Base-by-base conservation (phyloP, 805 yeast species). In the Ascoidea asiatica region DNA sequence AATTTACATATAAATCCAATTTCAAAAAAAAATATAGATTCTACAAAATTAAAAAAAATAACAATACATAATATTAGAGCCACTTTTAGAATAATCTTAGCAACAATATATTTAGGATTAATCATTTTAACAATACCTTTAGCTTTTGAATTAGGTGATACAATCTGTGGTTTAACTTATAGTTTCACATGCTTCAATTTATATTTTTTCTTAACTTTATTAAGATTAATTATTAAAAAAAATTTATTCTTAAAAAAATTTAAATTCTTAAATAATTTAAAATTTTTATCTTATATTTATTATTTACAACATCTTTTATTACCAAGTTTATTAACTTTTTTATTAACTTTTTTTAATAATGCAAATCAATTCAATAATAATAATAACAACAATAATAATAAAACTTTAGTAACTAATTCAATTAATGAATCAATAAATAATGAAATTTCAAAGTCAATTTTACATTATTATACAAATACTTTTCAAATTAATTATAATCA, bases 81-180 rank as follows among this genome's bases (percentile, higher is more conserved):
- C 15, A 49, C 50, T 11, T 42, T 66, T 19, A 55, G 72, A 43
- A 61, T 65, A 20, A 37, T 72, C 15, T 64, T 77, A 47, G 75
- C 84, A 0, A 62, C 75, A 1, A 60, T 82, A 23, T 87, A 88
- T 55, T 65, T 87, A 44, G 59, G 73, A 5, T 72, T 85, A 43
- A 77, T 86, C 11, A 72, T 88, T 22, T 67, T 89, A 23, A 82
- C 96, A 2, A 82, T 92, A 5, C 97, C 97, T 4, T 71, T 92
- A 49, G 83, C 97, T 20, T 92, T 92, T 62, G 95, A 90, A 56
- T 81, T 87, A 37, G 97, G 97, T 7, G 97, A 97, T 1, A 72
- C 80, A 18, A 71, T 77, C 45, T 90, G 97, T 62, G 98, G 98
- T 1, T 65, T 92, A 48, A 77, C 94, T 18, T 92, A 79, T 59